A percentile compares a stretch with the other conserved stretches of the same genome.
Evolutionary conservation across 2,329 filamentous ascomycete genomes (phyloP).

Genomic region (Cercospora zeae-maydis): DNA sequence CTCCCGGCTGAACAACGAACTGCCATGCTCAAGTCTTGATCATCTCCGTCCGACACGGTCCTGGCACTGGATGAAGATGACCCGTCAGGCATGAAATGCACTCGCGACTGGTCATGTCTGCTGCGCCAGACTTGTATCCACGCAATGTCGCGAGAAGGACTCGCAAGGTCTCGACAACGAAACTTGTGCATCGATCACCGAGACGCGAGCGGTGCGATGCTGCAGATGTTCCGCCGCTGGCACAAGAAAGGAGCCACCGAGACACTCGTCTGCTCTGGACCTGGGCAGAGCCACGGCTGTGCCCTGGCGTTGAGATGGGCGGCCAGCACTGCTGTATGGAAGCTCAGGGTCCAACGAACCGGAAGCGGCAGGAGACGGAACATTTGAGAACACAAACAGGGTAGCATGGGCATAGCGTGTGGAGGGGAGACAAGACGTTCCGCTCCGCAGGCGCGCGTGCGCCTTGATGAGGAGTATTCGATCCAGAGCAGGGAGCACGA

Average conservation of each 20-base stretch:
- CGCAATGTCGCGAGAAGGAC: neutral
- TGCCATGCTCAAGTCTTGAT: neutral
- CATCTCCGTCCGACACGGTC: neutral
- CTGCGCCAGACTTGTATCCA: neutral
- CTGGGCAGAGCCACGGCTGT: constrained; percentile 22
- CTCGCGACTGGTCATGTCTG: neutral
- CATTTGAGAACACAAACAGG: neutral
- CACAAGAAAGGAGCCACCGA: constrained; percentile 24
- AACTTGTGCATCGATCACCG: constrained; percentile 5
- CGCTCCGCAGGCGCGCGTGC: neutral
- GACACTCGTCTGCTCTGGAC: constrained; percentile 23
- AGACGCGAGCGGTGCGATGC: constrained; percentile 15
- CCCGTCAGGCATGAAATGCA: neutral
- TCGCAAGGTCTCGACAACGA: neutral
- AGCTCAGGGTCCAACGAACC: neutral
- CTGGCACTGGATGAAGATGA: neutral
- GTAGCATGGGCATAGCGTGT: neutral
- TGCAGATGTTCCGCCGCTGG: constrained; percentile 22
- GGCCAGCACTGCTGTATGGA: neutral
- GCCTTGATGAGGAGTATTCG: neutral
- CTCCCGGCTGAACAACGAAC: neutral
- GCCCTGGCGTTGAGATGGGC: neutral
- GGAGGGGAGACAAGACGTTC: neutral
- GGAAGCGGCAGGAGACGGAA: neutral
- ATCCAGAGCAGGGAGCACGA: neutral